These are phyloP conservation scores for Zygosaccharomyces gambellarensis DNA, from an alignment of 805 yeast species.

Conservation along the genomic window DNA sequence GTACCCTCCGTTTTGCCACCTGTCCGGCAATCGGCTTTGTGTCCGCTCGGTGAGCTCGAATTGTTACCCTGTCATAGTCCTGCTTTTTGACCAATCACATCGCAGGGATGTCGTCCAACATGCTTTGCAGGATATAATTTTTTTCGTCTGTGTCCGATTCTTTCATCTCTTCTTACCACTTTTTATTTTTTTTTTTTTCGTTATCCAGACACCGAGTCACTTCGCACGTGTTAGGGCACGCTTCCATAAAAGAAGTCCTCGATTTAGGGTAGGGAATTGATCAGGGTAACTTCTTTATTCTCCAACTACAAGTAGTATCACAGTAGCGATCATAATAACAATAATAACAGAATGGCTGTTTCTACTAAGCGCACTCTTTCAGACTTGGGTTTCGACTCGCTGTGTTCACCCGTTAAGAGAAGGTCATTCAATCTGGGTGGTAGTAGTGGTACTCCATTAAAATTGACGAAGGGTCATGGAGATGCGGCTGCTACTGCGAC, in stretches of 20 bases:
- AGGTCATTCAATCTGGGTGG: constrained; percentile 10
- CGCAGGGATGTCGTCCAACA: constrained; percentile 2
- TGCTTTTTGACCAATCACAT: constrained; percentile 23
- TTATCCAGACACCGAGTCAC: not conserved
- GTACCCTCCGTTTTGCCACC: not conserved
- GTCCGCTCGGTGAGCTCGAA: not conserved
- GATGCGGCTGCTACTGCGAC: not conserved
- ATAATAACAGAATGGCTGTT: constrained; percentile 15
- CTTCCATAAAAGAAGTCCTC: not conserved
- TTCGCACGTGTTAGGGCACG: constrained; percentile 4
- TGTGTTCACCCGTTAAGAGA: constrained; percentile 8
- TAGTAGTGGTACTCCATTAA: not conserved
- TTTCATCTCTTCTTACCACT: constrained; percentile 26
- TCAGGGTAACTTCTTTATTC: constrained; percentile 1
- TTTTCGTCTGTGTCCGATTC: constrained; percentile 16
- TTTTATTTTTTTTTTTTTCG: constrained; percentile 10
- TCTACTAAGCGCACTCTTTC: constrained; percentile 22
- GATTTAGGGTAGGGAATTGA: not conserved
- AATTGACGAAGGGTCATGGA: not conserved
- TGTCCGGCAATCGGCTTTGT: constrained; percentile 1
- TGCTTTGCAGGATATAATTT: constrained; percentile 15
- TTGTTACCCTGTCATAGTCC: constrained; percentile 17
- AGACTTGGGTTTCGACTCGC: constrained; percentile 10
- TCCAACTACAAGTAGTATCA: not conserved
- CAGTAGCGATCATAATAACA: no score